Percentiles rank a stretch among this genome's conserved stretches.
These are phyloP conservation scores for Neurospora sublineolata DNA, from an alignment of 495 filamentous ascomycete species.

Conservation along the genomic window DNA sequence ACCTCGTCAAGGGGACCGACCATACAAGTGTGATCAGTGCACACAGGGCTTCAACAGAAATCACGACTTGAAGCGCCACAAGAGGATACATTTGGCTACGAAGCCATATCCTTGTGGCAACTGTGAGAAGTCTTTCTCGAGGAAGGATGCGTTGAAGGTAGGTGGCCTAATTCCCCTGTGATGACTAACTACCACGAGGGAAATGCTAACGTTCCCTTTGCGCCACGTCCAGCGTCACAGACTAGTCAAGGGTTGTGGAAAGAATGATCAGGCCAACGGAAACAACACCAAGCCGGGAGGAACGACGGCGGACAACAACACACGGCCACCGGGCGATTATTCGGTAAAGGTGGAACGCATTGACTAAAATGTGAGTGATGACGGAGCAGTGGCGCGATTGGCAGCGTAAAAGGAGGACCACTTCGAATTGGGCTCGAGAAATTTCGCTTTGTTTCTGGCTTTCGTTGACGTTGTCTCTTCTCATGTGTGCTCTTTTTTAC, in stretches of 20 bases:
- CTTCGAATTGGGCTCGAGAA: neutral
- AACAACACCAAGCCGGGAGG: neutral
- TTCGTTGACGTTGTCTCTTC: neutral
- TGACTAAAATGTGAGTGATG: neutral
- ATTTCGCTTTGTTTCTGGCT: neutral
- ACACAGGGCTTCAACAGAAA: slow-evolving; percentile 92
- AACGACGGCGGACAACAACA: slow-evolving; percentile 1
- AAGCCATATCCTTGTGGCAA: slow-evolving; percentile 89
- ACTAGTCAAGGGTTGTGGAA: slow-evolving; percentile 87
- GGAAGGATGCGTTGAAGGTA: slow-evolving; percentile 97
- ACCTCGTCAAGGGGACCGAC: slow-evolving; percentile 48
- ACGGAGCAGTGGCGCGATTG: neutral
- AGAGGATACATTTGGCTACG: slow-evolving; percentile 85
- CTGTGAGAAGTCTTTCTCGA: slow-evolving; percentile 93
- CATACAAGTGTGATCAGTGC: slow-evolving; percentile 90
- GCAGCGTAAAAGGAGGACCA: neutral
- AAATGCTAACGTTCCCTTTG: slow-evolving; percentile 3
- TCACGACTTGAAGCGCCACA: slow-evolving; percentile 92
- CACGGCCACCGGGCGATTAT: neutral
- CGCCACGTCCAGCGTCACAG: slow-evolving; percentile 60
- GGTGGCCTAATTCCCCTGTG: slow-evolving; percentile 1
- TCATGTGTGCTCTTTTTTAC: neutral
- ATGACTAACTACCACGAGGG: no score
- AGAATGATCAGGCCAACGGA: slow-evolving; percentile 8
- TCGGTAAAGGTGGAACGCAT: neutral